Conservation (phyloP, 805 yeast genomes). For the fission yeast (Schizosaccharomyces pombe) region DNA sequence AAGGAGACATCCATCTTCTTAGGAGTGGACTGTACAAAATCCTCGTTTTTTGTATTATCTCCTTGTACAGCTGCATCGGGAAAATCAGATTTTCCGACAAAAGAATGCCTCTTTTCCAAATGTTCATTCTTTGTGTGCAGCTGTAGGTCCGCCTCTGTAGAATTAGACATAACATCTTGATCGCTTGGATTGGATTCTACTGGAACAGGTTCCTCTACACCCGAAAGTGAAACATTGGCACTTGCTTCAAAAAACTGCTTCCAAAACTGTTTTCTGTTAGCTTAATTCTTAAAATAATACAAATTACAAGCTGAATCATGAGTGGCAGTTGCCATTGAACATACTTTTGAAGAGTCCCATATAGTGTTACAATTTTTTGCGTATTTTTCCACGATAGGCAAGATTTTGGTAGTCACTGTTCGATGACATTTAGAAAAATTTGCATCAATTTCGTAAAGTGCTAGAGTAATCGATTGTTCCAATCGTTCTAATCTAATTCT, state of each 20-base stretch:
- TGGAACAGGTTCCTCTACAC: conserved; percentile 22
- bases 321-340: not conserved
- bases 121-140: not conserved
- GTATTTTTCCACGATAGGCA: conserved; percentile 44
- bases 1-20: not conserved
- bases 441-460: conserved; percentile 56
- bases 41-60: not conserved
- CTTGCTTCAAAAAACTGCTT: conserved; percentile 55
- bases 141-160: not conserved
- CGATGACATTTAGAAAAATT: conserved; percentile 46
- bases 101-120: not conserved
- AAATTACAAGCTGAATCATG: too few relatives aligned
- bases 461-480: conserved; percentile 58
- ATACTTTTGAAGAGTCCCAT: conserved; percentile 23
- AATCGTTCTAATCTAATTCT: conserved; percentile 26
- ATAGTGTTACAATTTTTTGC: conserved; percentile 33
- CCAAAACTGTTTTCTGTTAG: conserved; percentile 36
- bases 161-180: not conserved
- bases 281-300: not conserved
- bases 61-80: not conserved
- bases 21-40: not conserved
- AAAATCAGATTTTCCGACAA: not conserved
- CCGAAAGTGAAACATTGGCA: conserved; percentile 38
- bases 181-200: not conserved
- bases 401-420: conserved; percentile 38